A percentile compares a stretch with the other conserved stretches of the same genome.
These are phyloP conservation scores for Tulasnella sp. DNA, from an alignment of 768 basidiomycete genomes.

Conservation along the genomic window DNA sequence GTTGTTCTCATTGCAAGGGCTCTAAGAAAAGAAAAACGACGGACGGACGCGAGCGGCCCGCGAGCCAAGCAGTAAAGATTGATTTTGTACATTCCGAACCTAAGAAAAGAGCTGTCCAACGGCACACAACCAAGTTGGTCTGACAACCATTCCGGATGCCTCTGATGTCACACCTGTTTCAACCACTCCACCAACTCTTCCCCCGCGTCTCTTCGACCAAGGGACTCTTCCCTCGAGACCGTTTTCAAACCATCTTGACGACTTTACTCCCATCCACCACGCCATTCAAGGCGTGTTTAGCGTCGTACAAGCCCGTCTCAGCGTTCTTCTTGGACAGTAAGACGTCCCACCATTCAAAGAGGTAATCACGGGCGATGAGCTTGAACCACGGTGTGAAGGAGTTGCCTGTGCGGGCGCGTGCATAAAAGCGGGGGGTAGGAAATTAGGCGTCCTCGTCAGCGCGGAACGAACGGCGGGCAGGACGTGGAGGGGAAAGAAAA, in stretches of 20 bases:
- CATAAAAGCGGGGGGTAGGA: neutral
- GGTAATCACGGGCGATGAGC: constrained; percentile 91
- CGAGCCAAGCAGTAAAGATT: neutral
- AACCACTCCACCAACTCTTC: neutral
- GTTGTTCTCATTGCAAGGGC: neutral
- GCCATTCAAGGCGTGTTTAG: constrained; percentile 55
- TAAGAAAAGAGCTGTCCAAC: neutral
- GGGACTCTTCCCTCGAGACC: neutral
- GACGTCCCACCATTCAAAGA: constrained; percentile 99
- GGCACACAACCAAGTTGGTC: neutral
- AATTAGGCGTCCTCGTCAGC: neutral
- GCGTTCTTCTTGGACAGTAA: constrained; percentile 58
- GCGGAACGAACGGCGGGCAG: neutral
- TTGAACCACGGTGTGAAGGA: constrained; percentile 99
- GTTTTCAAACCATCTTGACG: constrained; percentile 51
- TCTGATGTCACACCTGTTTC: neutral
- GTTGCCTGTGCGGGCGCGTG: constrained; percentile 51
- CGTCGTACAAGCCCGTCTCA: constrained; percentile 53
- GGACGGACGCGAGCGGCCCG: neutral
- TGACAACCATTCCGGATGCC: neutral
- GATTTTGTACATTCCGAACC: neutral
- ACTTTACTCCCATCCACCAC: constrained; percentile 71
- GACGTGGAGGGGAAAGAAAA: neutral
- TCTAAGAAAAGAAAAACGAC: neutral
- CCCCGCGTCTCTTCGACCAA: neutral